Evolutionary conservation across 306 rosid species (phyloP).

Genomic region (Casuarina glauca): DNA sequence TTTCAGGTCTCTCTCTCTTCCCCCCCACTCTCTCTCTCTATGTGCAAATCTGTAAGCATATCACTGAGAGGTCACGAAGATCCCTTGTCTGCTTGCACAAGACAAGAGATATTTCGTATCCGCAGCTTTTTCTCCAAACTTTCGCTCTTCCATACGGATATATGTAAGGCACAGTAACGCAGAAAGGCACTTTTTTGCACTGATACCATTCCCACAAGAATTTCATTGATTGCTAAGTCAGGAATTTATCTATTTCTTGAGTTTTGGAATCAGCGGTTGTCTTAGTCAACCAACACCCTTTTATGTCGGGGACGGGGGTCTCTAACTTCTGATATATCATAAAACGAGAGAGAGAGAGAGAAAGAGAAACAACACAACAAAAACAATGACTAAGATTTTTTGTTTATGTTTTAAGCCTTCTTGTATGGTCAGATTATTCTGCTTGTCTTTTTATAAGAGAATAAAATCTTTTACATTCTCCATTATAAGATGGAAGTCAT

Average conservation of each 20-base stretch:
- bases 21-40: not conserved
- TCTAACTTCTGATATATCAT: not conserved
- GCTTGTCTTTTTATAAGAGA: no score
- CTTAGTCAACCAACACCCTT: not conserved
- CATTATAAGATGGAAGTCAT: no score
- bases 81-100: slow-evolving; percentile 34
- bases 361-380: not conserved
- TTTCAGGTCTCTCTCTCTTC: slow-evolving; percentile 1
- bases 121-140: slow-evolving; percentile 15
- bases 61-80: slow-evolving; percentile 13
- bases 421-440: no score
- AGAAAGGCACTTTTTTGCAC: not conserved
- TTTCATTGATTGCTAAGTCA: not conserved
- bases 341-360: not conserved
- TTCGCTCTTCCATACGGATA: slow-evolving; percentile 15
- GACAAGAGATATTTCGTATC: slow-evolving; percentile 22
- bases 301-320: not conserved
- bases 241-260: not conserved
- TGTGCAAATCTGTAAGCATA: slow-evolving; percentile 19
- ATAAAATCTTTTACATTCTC: no score
- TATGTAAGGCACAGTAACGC: not conserved
- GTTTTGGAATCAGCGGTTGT: not conserved
- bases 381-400: no score
- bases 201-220: not conserved
- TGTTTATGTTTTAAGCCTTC: no score